Evolutionary conservation across 139 green algal species (phyloP).

Genomic region (Spirogloea muscicola): DNA sequence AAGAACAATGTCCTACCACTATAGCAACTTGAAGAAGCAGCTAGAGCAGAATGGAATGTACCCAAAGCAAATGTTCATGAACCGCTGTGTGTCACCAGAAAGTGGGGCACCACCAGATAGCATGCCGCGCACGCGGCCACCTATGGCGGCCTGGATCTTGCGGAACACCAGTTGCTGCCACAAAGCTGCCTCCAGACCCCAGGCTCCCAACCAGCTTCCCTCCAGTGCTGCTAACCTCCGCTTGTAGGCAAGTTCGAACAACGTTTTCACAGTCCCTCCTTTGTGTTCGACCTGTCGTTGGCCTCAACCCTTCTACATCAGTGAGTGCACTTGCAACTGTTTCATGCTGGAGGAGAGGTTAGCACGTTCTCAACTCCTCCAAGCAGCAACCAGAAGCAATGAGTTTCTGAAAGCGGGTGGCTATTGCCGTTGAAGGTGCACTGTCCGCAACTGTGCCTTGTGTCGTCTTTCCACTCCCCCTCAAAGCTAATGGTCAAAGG

Average conservation of each 20-base stretch:
- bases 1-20: no score
- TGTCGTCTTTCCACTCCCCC: no score
- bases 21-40: no score
- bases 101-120: slow-evolving; percentile 50
- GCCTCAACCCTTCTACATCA: no score
- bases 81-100: slow-evolving; percentile 48
- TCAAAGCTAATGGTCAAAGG: slow-evolving; percentile 3
- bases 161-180: slow-evolving; percentile 50
- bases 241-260: slow-evolving; percentile 35
- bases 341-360: no score
- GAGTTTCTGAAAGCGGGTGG: no score
- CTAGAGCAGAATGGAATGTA: no score
- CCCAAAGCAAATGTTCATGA: slow-evolving; percentile 55
- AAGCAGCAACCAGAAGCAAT: no score
- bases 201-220: slow-evolving; percentile 33
- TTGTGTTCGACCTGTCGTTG: slow-evolving; percentile 22
- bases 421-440: no score
- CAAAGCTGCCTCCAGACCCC: slow-evolving; percentile 11
- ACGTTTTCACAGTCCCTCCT: slow-evolving; percentile 19
- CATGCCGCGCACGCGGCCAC: slow-evolving; percentile 47
- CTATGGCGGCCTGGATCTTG: slow-evolving; percentile 42
- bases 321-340: no score
- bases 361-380: no score
- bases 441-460: no score
- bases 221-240: slow-evolving; percentile 25